Evolutionary conservation across 371 early-diverging fungal genomes (phyloP), one percentile per base, ranked within the genome.

Genomic region (Choanephora cucurbitarum): DNA sequence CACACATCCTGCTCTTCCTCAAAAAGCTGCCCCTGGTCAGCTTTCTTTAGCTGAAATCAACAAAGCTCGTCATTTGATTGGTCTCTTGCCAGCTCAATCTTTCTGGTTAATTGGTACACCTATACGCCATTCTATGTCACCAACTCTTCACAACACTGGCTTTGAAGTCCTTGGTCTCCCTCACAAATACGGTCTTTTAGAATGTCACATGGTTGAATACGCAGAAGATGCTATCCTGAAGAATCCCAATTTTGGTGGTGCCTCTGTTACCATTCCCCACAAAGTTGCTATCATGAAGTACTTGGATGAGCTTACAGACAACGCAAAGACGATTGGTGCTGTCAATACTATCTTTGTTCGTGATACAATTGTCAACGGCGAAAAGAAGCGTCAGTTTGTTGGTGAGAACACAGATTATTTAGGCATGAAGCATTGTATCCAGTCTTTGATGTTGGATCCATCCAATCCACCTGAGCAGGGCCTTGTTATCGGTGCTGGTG

Each of bases 391-490:
- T 15, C 60, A 59, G 18, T 70, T 95, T 5, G 57, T 85, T 31
- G 98, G 97, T 18, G 94, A 94, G 55, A 97, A 97, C 70, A 98
- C 97, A 5, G 98, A 98, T 65, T 97, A 91, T 79, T 64, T 94
- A 5, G 97, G 97, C 32, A 95, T 97, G 59, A 75, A 79, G 52
- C 74, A 77, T 34, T 78, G 83, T 48, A 77, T 95, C 24, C 77
- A 81, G 54, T 72, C 77, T 4, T 49, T 77, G 44, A 81, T 82
- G 69, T 57, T 74, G 42, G 73, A 76, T 57, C 61, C 72, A 37
- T 58, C 44, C 52, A 64, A 60, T 31, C 61, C 69, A 10, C 73
- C 75, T 9, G 65, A 64, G 11, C 55, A 77, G 46, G 78, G 95
- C 10, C 81, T 94, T 28, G 91, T 98, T 3, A 81, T 98, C 53